Evolutionary conservation across 306 rosid genomes (phyloP).

Genomic region (Prunus persica): DNA sequence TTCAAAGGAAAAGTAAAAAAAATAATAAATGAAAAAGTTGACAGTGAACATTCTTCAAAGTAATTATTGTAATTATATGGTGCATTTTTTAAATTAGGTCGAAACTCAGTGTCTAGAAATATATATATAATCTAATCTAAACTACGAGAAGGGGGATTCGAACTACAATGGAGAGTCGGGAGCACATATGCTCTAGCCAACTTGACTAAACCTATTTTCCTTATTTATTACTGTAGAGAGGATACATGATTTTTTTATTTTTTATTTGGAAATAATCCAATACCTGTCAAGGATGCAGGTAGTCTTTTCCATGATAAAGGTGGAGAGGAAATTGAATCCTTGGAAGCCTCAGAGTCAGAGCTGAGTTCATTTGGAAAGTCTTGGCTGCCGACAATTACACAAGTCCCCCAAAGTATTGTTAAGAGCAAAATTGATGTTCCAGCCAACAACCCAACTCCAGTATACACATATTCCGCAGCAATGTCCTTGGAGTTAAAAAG

Average conservation of each 20-base stretch:
- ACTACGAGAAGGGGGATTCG: rapidly evolving
- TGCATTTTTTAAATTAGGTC: too few relatives aligned
- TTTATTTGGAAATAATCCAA: too few relatives aligned
- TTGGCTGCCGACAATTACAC: conserved; percentile 10
- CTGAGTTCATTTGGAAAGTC: not conserved
- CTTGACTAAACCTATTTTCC: too few relatives aligned
- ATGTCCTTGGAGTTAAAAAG: conserved; percentile 12
- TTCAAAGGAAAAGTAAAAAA: not conserved
- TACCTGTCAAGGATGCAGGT: not conserved
- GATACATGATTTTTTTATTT: too few relatives aligned
- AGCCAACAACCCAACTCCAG: conserved; percentile 19
- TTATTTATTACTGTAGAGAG: too few relatives aligned
- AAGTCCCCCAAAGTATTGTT: conserved; percentile 16
- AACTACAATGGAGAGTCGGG: too few relatives aligned
- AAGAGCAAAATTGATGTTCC: conserved; percentile 17
- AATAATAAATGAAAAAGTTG: not conserved
- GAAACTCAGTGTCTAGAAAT: too few relatives aligned
- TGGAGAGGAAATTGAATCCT: not conserved
- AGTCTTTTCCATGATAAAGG: conserved; percentile 1
- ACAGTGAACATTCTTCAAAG: not conserved
- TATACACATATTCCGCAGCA: conserved; percentile 10
- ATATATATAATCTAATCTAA: too few relatives aligned
- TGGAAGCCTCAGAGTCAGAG: too few relatives aligned
- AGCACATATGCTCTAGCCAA: too few relatives aligned
- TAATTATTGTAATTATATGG: too few relatives aligned